Evolutionary conservation across 495 filamentous ascomycete genomes (phyloP).

Genomic region (Xylaria bambusicola): DNA sequence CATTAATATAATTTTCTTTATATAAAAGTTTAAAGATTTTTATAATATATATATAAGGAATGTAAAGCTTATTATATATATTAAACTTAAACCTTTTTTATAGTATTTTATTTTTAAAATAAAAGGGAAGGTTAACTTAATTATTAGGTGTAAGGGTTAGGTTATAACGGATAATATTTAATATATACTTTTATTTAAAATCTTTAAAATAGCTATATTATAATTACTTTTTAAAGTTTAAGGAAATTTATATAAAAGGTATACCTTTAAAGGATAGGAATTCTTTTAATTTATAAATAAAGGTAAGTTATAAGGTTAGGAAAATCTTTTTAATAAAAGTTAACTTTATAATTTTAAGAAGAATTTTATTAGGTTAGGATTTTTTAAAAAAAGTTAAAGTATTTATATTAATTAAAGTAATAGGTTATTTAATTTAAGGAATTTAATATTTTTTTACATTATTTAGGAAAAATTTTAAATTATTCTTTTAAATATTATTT

Average conservation of each 20-base stretch:
- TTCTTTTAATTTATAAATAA: slow-evolving; percentile 2
- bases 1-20: background rate
- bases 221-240: slow-evolving; percentile 2
- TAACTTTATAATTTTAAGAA: background rate
- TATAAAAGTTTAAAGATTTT: slow-evolving; percentile 7
- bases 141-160: no score
- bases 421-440: no score
- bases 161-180: no score
- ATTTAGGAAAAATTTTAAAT: background rate
- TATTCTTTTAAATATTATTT: background rate
- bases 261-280: background rate
- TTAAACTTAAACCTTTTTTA: background rate
- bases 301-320: background rate
- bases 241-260: background rate
- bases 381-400: no score
- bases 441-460: slow-evolving; percentile 8
- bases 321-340: background rate
- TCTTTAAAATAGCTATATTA: background rate
- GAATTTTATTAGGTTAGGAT: background rate
- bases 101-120: background rate
- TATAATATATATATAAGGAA: background rate
- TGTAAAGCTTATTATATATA: background rate
- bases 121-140: background rate
- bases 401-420: background rate
- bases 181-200: background rate